phyloP scores from a whole-genome alignment of 2,329 filamentous ascomycete genomes.

The Colletotrichum cereale region DNA sequence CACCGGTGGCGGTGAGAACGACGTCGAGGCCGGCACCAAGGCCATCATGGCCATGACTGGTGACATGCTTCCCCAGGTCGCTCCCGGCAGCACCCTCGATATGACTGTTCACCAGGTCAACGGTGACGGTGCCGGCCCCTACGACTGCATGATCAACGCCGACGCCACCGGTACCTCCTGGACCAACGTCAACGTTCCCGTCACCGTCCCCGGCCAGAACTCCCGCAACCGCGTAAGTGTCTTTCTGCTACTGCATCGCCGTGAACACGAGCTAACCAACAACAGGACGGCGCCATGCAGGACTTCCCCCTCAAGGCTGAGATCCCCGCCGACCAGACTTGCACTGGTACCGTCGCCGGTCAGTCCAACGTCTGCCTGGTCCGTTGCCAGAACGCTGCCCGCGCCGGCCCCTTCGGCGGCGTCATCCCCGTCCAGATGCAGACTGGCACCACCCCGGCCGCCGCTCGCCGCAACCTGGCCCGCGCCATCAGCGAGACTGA shows the following conservation, averaged over 20 bases:
- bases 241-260: too few relatives aligned
- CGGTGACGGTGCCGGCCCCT: constrained; percentile 52
- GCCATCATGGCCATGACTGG: constrained; percentile 70
- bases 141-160: constrained; percentile 69
- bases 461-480: constrained; percentile 38
- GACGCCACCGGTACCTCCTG: constrained; percentile 65
- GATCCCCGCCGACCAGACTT: constrained; percentile 64
- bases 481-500: constrained; percentile 37
- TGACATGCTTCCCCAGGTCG: constrained; percentile 69
- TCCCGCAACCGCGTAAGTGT: constrained; percentile 56
- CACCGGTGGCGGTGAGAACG: constrained; percentile 66
- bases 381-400: constrained; percentile 67
- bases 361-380: constrained; percentile 70
- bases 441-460: constrained; percentile 34
- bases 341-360: constrained; percentile 68
- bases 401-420: constrained; percentile 68
- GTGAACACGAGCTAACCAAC: constrained; percentile 2
- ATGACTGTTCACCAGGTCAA: constrained; percentile 61
- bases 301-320: constrained; percentile 62
- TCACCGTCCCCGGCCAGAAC: constrained; percentile 63
- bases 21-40: constrained; percentile 67
- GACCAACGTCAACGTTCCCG: constrained; percentile 62
- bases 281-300: constrained; percentile 51
- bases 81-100: constrained; percentile 65
- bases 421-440: constrained; percentile 48